Base-by-base conservation (phyloP, 306 rosid species). In the Glycine soja region DNA sequence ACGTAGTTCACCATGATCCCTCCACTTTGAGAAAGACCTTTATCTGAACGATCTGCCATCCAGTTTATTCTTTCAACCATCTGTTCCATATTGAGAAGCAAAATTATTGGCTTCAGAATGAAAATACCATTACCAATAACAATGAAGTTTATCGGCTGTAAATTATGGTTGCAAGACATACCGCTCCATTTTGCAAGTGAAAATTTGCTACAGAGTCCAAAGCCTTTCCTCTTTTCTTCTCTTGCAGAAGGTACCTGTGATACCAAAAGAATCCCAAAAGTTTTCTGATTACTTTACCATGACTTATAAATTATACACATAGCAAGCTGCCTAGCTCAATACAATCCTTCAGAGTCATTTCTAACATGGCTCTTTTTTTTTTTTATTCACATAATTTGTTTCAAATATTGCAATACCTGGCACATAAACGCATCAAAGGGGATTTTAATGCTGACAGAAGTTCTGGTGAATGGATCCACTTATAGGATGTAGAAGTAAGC, bases 131-230 rank as follows among this genome's bases (percentile, higher is more conserved):
- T 56, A 40, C 82, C 78, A 61, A 77, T 45, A 81, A 79, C 77
- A 74, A 18, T 75, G 32, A 45, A 38, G 43, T 4, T 74, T 51
- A 68, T 77, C 59, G 64, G 19, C 38, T 13, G 52, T 52, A 43
- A 63, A 40, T 54, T 70, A 58, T 6, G 70, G 73, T 76, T 54
- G 30, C 11, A 65, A 57, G 67, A 85, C 97, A 32, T 89, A 95
- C 99, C 72, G 97, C 99, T 85, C 99, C 99, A 84, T 95, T 95
- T 87, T 92, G 99, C 86, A 95, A 87, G 90, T 95, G 99, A 85
- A 95, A 95, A 86, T 95, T 95, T 66, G 97, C 97, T 40, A 95
- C 97, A 38, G 97, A 93, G 78, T 95, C 99, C 81, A 95, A 92
- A 77, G 97, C 97, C 88, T 89, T 95, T 65, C 99, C 99, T 88